Evolutionary conservation across 345 rosid species (phyloP).

Genomic region (Streptanthus diversifolius): DNA sequence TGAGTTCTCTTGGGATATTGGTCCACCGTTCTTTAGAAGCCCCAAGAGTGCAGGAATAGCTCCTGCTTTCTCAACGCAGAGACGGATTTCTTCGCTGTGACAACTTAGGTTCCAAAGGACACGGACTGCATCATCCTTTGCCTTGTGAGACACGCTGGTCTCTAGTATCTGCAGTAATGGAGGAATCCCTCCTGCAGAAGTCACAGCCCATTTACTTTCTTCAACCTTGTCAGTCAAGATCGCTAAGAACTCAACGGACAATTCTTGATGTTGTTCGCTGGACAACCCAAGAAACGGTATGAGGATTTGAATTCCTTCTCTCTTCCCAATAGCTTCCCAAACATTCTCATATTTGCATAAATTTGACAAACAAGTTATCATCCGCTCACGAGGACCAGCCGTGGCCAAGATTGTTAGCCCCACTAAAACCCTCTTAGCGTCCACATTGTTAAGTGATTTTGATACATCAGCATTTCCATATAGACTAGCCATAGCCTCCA

Average conservation of each 20-base stretch:
- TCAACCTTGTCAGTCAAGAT: constrained; percentile 75
- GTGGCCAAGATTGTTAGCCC: constrained; percentile 65
- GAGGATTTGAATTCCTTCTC: constrained; percentile 82
- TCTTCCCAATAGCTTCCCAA: constrained; percentile 80
- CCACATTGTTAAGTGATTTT: constrained; percentile 50
- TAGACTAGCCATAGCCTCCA: constrained; percentile 88
- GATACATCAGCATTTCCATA: constrained; percentile 58
- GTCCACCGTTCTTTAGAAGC: constrained; percentile 67
- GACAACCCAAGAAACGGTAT: constrained; percentile 80
- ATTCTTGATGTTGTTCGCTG: constrained; percentile 77
- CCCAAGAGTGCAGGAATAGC: constrained; percentile 68
- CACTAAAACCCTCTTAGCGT: constrained; percentile 67
- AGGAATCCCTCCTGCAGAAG: constrained; percentile 96
- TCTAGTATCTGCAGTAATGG: constrained; percentile 74
- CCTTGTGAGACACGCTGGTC: constrained; percentile 62
- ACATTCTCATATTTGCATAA: constrained; percentile 52
- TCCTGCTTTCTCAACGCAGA: constrained; percentile 85
- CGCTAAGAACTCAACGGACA: constrained; percentile 63
- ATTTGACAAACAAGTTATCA: constrained; percentile 55
- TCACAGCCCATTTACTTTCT: constrained; percentile 95
- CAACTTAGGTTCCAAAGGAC: constrained; percentile 73
- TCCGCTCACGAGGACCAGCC: constrained; percentile 52
- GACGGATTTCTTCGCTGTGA: constrained; percentile 82
- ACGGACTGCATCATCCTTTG: constrained; percentile 71
- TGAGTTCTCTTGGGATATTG: constrained; percentile 65